These are phyloP conservation scores for Plasmodium knowlesi DNA, from an alignment of 169 alveolate genomes.

Conservation along the genomic window DNA sequence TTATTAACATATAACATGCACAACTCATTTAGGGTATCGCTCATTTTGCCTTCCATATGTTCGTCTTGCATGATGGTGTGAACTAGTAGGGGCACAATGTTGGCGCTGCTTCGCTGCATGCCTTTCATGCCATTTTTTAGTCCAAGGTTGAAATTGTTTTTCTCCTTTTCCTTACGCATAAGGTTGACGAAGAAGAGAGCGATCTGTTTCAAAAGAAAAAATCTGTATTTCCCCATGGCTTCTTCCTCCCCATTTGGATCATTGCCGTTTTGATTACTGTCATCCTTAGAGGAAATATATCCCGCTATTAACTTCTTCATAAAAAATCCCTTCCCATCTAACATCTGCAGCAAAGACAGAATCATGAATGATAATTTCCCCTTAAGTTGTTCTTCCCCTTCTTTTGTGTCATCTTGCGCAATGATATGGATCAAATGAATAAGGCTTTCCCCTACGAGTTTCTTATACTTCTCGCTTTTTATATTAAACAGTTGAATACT, in stretches of 20 bases:
- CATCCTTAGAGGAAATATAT: not conserved
- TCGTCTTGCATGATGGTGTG: constrained; percentile 11
- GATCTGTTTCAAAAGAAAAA: constrained; percentile 5
- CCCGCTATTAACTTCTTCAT: constrained; percentile 10
- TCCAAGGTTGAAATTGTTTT: not conserved
- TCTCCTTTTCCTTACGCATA: constrained; percentile 1
- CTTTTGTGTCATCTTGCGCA: not conserved
- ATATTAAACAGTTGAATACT: constrained; percentile 7
- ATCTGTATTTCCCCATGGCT: not conserved
- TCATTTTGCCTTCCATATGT: not conserved
- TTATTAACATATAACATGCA: constrained; percentile 8
- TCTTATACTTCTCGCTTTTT: constrained; percentile 18
- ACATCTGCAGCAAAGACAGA: constrained; percentile 39
- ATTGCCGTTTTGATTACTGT: not conserved
- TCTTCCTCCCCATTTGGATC: not conserved
- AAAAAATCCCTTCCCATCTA: constrained; percentile 26
- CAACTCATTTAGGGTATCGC: constrained; percentile 2
- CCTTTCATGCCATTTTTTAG: not conserved
- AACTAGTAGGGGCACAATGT: not conserved
- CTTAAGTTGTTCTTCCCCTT: not conserved
- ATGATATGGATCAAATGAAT: not conserved
- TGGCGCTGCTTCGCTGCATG: not conserved
- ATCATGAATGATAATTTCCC: constrained; percentile 31
- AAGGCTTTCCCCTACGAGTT: not conserved
- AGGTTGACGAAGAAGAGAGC: not conserved